Evolutionary conservation across 2,329 filamentous ascomycete genomes (phyloP), one percentile per base, ranked within the genome.

Genomic region (Nothophaeocryptopus gaeumannii): DNA sequence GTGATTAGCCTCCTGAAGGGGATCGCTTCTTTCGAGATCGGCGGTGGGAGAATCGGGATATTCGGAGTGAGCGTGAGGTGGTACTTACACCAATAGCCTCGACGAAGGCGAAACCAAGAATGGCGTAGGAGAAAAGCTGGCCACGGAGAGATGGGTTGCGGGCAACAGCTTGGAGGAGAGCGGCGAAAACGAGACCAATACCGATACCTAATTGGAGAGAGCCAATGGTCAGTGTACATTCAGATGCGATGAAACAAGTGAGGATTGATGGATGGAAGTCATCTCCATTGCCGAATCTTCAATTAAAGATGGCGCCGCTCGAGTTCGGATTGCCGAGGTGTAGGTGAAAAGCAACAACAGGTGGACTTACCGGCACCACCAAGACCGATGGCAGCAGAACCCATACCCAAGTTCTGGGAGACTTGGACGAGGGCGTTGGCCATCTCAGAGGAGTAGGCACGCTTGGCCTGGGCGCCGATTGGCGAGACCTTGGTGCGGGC

Each of bases 61-160:
- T 29, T 29, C 26, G 13, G n/a, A 20, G 8, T 12, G 37, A 20
- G 26, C 10, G 8, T 13, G 13, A 32, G 15, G n/a, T 26, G 44
- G n/a, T 35, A 58, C 57, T 53, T 58, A 61, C 54, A 86, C 86
- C 86, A 68, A 88, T 89, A 78, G 89, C 88, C 76, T 93, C 89
- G 76, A 91, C 88, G 85, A 93, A 93, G 73, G 88, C 89, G 80
- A 93, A 93, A 80, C 89, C 88, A 72, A 93, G 80, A 87, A 93
- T 92, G 83, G 88, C 88, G 79, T 93, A 92, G 66, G 87, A 88
- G 87, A 93, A 95, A 72, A 95, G 88, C 84, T 95, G 89, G 74
- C 88, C 89, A 80, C 88, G 86, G 79, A 95, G 88, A 72, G 86
- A 87, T 71, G 89, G 89, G 88, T 95, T 95, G 80, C 89, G 88